Evolutionary conservation across 2,329 filamentous ascomycete genomes (phyloP), one percentile per base, ranked within the genome.

Genomic region (Pseudohalonectria lignicola): DNA sequence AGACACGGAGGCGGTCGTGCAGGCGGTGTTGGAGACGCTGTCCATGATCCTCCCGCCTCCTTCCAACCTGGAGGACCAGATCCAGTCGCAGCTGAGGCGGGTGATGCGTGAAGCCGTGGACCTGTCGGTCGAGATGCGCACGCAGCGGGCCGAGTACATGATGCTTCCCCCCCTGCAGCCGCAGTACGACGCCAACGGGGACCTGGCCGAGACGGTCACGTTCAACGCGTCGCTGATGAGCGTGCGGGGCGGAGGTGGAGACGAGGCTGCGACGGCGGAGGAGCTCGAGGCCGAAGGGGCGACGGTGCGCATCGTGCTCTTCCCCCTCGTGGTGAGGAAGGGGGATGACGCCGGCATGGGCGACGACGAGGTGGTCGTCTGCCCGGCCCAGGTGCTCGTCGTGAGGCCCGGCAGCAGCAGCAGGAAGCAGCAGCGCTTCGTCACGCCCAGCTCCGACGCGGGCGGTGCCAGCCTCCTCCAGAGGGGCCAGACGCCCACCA

Each of bases 181-280:
- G 17, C 87, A 95, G 59, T 96, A 94, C 60, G 88, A 96, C 59
- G 82, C 79, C 49, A 86, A 92, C 45, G 92, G 92, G 49, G 90
- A 96, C 53, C 74, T 98, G 8, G 73, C 81, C 13, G 82, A 85
- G 39, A 90, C 88, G 40, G 86, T 96, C 9, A 73, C 78, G 42
- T 98, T 98, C 74, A 94, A 94, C 53, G 83, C 90, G 1, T 76
- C 82, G 23, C 75, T 94, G 52, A 96, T 98, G 90, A 93, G 92
- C 53, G 90, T 95, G 64, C 82, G 86, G 41, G 86, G 80, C 42
- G 81, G 82, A 31, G 76, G 81, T 45, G 47, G 51, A 19, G 47
- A 49, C 20, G 72, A 44, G 21, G 56, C 55, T 15, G 50, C 56
- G 16, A 61, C 23, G 17, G 69, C 57, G 23, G 82, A 90, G 47